Evolutionary conservation across 2,329 filamentous ascomycete species (phyloP), one percentile per base, ranked within the genome.

Genomic region (Cladophialophora immunda): DNA sequence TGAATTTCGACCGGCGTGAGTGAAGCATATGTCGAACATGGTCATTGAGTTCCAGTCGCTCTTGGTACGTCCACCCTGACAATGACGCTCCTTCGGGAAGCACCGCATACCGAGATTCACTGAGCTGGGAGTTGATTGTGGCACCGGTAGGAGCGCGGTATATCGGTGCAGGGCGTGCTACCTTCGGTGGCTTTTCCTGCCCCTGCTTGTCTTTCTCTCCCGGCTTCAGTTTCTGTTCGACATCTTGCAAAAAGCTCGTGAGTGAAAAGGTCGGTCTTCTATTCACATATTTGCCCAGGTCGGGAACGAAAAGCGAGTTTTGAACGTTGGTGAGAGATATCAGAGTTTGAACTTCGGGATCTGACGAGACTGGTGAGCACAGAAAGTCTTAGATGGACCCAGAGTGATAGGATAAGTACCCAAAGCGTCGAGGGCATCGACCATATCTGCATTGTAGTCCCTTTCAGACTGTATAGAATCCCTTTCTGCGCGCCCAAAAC

Each of bases 11-110:
- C 57, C 57, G 57, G 27, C 57, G 57, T 50, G 57, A 59, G 57
- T 59, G 57, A 47, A 59, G 57, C 57, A 59, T 59, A 32, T 59
- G 57, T 59, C 57, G 34, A 22, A 59, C 57, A 47, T 59, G 57
- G 22, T 59, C 57, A 50, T 59, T 59, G 57, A 59, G 57, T 19
- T 59, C 57, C 38, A 59, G 6, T 45, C 57, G 57, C 29, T 59
- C 57, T 59, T 59, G 25, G 32, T 59, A 45, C 25, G 57, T 59
- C 57, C 57, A 59, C 38, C 57, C 57, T 30, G 57, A 29, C 57
- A 59, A 50, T 19, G 57, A 59, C 7, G 22, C 57, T 59, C 57
- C 57, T 50, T 59, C 57, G 17, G 57, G 57, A 59, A 59, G 57
- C 1, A 59, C 57, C 27, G 57, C 57, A 59, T 59, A 59, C 25